phyloP scores from a whole-genome alignment of 192 early-diverging fungal species.

The Coemansia sp. region DNA sequence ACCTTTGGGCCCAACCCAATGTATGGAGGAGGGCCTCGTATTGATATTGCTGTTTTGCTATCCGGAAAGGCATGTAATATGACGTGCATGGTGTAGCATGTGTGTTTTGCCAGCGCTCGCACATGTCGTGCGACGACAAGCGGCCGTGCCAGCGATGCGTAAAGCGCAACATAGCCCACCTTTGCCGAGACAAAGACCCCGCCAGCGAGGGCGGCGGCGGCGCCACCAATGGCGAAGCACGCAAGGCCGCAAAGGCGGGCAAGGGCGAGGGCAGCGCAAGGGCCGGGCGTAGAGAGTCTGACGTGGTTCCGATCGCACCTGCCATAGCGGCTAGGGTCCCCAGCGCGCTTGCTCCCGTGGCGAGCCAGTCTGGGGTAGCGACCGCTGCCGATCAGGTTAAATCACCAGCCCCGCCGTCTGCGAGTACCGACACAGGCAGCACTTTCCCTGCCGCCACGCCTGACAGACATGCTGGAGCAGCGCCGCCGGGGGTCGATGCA shows the following conservation, averaged over 20 bases:
- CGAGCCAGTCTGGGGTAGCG: neutral
- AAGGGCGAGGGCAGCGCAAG: neutral
- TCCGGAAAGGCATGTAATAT: neutral
- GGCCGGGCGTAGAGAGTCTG: neutral
- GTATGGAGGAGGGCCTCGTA: neutral
- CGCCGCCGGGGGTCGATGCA: neutral
- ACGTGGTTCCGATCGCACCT: conserved; percentile 10
- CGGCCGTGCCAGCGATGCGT: conserved; percentile 96
- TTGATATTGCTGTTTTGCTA: neutral
- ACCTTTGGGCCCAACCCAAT: neutral
- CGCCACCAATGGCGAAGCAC: conserved; percentile 8
- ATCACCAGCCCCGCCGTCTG: neutral
- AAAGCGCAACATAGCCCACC: conserved; percentile 91
- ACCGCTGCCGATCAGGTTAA: neutral
- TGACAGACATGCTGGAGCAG: neutral
- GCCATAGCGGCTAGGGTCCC: neutral
- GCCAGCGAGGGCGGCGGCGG: neutral
- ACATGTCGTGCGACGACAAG: conserved; percentile 95
- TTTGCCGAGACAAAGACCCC: conserved; percentile 86
- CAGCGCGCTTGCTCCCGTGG: neutral
- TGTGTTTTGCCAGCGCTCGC: conserved; percentile 91
- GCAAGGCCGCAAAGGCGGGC: neutral
- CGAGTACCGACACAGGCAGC: neutral
- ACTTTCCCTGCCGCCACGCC: neutral
- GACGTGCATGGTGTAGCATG: conserved; percentile 65